Base-by-base conservation (phyloP, 1,139 yeast genomes). In the Tardiomyces depauwii region DNA sequence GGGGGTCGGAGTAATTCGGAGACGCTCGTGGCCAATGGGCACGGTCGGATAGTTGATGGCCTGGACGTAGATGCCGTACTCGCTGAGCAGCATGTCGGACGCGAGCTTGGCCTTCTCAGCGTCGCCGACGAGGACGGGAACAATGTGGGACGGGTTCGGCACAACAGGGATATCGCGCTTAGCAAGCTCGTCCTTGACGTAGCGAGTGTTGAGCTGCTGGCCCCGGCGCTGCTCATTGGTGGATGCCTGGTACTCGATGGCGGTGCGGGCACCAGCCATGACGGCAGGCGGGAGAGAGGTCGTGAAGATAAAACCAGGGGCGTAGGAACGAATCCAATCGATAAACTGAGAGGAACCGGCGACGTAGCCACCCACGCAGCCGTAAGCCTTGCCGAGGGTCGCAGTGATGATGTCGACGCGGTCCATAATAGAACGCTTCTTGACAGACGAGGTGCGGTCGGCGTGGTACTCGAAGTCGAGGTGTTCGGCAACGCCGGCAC, bases 401-500 rank as follows among this genome's bases (percentile, higher is more conserved):
- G 97, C 98, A 47, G 97, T 89, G 61, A 91, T 78, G 80, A 91
- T 87, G 64, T 93, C 98, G 48, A 91, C 78, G 63, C 97, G 80
- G 66, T 82, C 89, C 86, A 83, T 77, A 40, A 85, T 82, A 14
- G 94, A 78, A 46, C 70, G 62, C 28, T 48, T 45, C 7, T 52
- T 47, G 9, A 74, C 73, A 13, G 42, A 33, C 18, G 28, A 11
- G 44, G 46, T 48, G 57, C 93, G 94, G 14, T 77, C 62, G 53
- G 76, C 71, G 63, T 88, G 95, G 50, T 80, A 79, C 43, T 85
- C 85, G 59, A 87, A 89, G 66, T 91, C 85, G 60, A 84, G 73
- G 64, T 91, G 98, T 67, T 93, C 98, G 44, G 97, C 96, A 47
- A 91, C 97, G 70, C 99, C 99, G 40, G 96, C 98, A 60, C 99